phyloP scores from a whole-genome alignment of 495 filamentous ascomycete genomes.

The Xylaria grammica region DNA sequence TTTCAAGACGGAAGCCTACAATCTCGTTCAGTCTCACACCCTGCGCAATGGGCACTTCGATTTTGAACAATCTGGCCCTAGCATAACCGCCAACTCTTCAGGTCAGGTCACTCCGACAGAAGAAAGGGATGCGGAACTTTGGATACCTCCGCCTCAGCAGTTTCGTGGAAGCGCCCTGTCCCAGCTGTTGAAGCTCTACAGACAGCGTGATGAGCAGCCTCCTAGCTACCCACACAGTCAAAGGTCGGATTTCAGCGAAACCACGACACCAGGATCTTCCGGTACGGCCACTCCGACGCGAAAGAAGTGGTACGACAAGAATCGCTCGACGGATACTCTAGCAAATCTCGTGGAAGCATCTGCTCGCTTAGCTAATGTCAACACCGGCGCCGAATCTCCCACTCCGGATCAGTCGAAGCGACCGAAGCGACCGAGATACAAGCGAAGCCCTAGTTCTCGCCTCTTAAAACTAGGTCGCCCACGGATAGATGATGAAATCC shows the following conservation, averaged over 20 bases:
- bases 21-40: constrained; percentile 60
- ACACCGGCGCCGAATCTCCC: constrained; percentile 42
- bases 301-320: constrained; percentile 62
- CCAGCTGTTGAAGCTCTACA: constrained; percentile 78
- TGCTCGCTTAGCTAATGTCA: constrained; percentile 50
- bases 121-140: constrained; percentile 65
- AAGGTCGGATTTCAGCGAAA: constrained; percentile 35
- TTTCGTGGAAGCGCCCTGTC: constrained; percentile 80
- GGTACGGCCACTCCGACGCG: constrained; percentile 58
- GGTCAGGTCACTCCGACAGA: constrained; percentile 65
- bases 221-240: constrained; percentile 33
- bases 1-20: constrained; percentile 48
- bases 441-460: constrained; percentile 41
- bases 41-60: constrained; percentile 28
- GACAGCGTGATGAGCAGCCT: constrained; percentile 37
- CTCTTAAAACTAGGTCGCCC: constrained; percentile 48
- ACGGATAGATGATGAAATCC: constrained; percentile 67
- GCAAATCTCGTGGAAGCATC: constrained; percentile 64
- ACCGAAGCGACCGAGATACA: constrained; percentile 48
- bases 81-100: constrained; percentile 50
- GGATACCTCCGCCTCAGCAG: constrained; percentile 68
- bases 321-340: constrained; percentile 53
- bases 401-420: constrained; percentile 26
- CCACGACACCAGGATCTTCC: constrained; percentile 46
- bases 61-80: constrained; percentile 27